A percentile compares a stretch with the other conserved stretches of the same genome.
Conservation (phyloP, 768 basidiomycete genomes). For the Leccinum subtestaceum region DNA sequence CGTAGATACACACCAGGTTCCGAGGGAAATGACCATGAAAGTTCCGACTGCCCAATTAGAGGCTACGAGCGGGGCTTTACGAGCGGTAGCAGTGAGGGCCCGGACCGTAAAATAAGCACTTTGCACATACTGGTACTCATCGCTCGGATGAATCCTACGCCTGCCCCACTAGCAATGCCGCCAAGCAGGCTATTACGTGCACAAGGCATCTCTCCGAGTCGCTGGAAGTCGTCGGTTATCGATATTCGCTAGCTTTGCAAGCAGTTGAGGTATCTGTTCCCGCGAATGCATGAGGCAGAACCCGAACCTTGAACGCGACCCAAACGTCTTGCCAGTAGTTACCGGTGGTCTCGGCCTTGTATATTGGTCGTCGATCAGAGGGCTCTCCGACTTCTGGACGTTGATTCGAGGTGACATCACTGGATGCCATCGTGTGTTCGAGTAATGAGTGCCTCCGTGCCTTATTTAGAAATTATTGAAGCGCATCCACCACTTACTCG, state of each 20-base stretch:
- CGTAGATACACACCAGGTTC: conserved; percentile 57
- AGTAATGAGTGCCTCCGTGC: background rate
- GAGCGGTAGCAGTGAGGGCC: conserved; percentile 6
- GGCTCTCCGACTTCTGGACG: conserved; percentile 3
- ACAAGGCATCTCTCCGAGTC: conserved; percentile 71
- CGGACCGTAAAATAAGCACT: background rate
- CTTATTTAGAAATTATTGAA: too few species aligned
- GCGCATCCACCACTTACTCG: too few species aligned
- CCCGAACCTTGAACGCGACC: conserved; percentile 31
- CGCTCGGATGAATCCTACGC: conserved; percentile 72
- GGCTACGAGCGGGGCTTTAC: conserved; percentile 54
- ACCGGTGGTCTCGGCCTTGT: conserved; percentile 32
- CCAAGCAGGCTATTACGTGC: conserved; percentile 70
- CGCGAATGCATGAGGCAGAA: background rate
- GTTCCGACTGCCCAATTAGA: conserved; percentile 80
- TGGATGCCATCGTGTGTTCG: conserved; percentile 10
- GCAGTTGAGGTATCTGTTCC: conserved; percentile 11
- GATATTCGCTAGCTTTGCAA: conserved; percentile 47
- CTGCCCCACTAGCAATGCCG: conserved; percentile 78
- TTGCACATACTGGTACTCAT: conserved; percentile 55
- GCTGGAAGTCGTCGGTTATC: conserved; percentile 49
- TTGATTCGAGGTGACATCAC: conserved; percentile 1
- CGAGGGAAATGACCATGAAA: conserved; percentile 63
- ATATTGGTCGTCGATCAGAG: conserved; percentile 22
- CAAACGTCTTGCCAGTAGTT: conserved; percentile 32